Evolutionary conservation across 768 basidiomycete genomes (phyloP).

Genomic region (Hemileccinum impolitum): DNA sequence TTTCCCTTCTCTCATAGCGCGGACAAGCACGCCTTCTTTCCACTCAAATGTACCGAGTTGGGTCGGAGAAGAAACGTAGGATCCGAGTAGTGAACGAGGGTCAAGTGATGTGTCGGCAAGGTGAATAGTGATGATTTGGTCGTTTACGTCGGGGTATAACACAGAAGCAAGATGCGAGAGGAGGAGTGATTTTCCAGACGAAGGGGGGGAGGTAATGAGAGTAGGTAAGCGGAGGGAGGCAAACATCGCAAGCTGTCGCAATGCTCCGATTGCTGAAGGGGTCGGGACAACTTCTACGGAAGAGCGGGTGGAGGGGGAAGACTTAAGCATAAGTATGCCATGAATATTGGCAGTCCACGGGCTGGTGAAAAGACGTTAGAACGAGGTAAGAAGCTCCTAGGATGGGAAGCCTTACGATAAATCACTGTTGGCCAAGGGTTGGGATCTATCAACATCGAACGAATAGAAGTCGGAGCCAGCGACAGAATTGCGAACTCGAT

Average conservation of each 20-base stretch:
- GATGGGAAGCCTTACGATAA: conserved; percentile 46
- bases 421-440: conserved; percentile 42
- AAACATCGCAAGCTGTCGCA: conserved; percentile 61
- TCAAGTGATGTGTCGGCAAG: conserved; percentile 95
- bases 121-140: conserved; percentile 81
- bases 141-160: conserved; percentile 55
- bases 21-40: conserved; percentile 91
- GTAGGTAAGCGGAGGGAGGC: conserved; percentile 70
- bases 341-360: conserved; percentile 57
- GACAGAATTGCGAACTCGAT: conserved; percentile 46
- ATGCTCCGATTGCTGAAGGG: conserved; percentile 51
- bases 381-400: background rate
- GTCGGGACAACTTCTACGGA: conserved; percentile 57
- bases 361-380: conserved; percentile 36
- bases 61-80: conserved; percentile 83
- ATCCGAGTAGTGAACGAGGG: conserved; percentile 88
- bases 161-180: conserved; percentile 70
- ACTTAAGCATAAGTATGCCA: conserved; percentile 62
- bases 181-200: conserved; percentile 83
- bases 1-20: conserved; percentile 83
- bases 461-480: conserved; percentile 46
- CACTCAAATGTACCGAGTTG: conserved; percentile 90
- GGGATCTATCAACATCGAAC: conserved; percentile 29
- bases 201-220: conserved; percentile 81
- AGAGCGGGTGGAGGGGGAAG: conserved; percentile 26